Conservation (phyloP, 1,284 basidiomycete species). For the Athelia sp. region DNA sequence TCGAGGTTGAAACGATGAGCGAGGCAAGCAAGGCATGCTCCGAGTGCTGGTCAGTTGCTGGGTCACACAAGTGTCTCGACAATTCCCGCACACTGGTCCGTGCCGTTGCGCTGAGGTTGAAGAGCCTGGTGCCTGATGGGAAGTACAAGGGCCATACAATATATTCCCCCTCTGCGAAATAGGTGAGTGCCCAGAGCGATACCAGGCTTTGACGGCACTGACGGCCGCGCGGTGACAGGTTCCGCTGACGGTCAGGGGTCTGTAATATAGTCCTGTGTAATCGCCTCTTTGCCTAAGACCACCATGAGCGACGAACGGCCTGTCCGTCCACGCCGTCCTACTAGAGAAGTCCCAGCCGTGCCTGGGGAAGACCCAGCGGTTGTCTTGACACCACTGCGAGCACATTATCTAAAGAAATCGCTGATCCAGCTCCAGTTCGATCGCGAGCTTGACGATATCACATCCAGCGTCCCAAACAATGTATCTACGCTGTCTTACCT, state of each 20-base stretch:
- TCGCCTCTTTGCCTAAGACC: neutral
- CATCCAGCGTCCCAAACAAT: slow-evolving; percentile 47
- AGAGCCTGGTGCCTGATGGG: slow-evolving; percentile 16
- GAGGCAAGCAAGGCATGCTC: slow-evolving; percentile 72
- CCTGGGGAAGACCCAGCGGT: neutral
- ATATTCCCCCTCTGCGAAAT: slow-evolving; percentile 46
- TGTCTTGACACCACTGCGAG: slow-evolving; percentile 75
- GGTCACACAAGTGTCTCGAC: slow-evolving; percentile 61
- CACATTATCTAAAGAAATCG: slow-evolving; percentile 96
- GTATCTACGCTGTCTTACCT: slow-evolving; percentile 80
- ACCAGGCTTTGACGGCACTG: too few species aligned
- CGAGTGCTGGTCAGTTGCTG: slow-evolving; percentile 73
- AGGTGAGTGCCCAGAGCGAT: too few species aligned
- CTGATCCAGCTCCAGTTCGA: slow-evolving; percentile 83
- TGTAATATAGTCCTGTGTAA: too few species aligned
- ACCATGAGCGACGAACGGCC: neutral
- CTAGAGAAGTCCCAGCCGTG: slow-evolving; percentile 10
- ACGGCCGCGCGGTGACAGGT: too few species aligned
- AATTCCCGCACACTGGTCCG: slow-evolving; percentile 55
- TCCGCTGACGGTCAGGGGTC: too few species aligned
- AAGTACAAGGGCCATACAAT: slow-evolving; percentile 58
- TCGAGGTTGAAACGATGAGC: slow-evolving; percentile 68
- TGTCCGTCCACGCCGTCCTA: slow-evolving; percentile 22
- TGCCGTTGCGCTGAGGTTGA: slow-evolving; percentile 55
- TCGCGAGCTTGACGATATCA: slow-evolving; percentile 70